Evolutionary conservation across 768 basidiomycete genomes (phyloP), one percentile per base, ranked within the genome.

Genomic region (Calocera viscosa): DNA sequence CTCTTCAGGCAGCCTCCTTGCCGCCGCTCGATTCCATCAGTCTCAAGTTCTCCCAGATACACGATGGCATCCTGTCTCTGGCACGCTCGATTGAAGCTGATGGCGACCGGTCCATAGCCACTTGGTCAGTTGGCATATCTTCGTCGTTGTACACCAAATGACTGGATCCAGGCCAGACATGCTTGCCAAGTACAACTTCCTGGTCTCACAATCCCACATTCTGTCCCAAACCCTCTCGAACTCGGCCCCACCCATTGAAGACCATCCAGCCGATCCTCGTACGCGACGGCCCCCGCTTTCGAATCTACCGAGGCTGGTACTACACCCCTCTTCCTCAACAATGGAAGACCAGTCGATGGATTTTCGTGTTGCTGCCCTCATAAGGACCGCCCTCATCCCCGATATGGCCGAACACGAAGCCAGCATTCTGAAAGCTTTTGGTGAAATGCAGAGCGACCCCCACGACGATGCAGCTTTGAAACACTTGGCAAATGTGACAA

Each of bases 151-250:
- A 17, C 5, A 28, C 26, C 38, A n/a, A 24, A 10, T 35, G 24
- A n/a, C 81, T 79, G 49, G 77, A 76, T 76, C 88, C 8, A 92
- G 91, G 91, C 91, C 90, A 1, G 90, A 92, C 72, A 84, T 93
- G 66, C 80, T 92, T 65, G 85, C 87, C 16, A 91, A 91, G 78
- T 92, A 91, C 82, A 91, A 86, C 71, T 82, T 90, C 69, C 81
- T 93, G 30, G 82, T 92, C 66, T 89, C 89, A 0, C 91, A 92
- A 72, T 89, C 89, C 0, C 88, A 89, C 73, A 87, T 81, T 70
- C 85, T 93, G 71, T 87, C 86, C 49, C 84, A 80, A 64, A 82
- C 85, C 0, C 81, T 90, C 43, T 77, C 82, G 19, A 49, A 60
- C 53, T 60, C 53, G 19, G 53, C 26, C 10, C 14, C 53, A 2